Evolutionary conservation across 2,329 filamentous ascomycete species (phyloP), one percentile per base, ranked within the genome.

Genomic region (Bipolaris zeicola): DNA sequence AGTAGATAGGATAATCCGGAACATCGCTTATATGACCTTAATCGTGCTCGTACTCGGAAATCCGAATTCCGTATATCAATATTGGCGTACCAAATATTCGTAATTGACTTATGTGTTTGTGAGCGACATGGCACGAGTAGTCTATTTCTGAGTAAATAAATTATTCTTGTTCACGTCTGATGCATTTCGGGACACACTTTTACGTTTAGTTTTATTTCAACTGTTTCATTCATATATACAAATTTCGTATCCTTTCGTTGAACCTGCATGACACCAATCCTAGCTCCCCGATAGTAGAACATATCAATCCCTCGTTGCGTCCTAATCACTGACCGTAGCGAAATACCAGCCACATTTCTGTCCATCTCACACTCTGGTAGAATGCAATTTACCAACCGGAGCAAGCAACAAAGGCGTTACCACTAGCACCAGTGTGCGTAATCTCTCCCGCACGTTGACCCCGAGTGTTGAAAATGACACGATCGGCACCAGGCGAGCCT

Each of bases 351-450:
- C n/a, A n/a, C 6, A 22, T 11, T 26, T 41, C n/a, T 14, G 14
- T 3, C 6, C 20, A 14, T 41, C 6, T 13, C 13, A 8, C 7
- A 8, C 36, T 38, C 36, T 38, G 5, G 6, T n/a, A 16, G 14
- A 16, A 36, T 36, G 22, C 14, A 2, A 24, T 41, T 6, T 41
- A 41, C 38, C 38, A 41, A 20, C 78, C 77, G 39, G 70, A 71
- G 71, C 88, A 90, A n/a, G 79, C 82, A 53, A 90, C 86, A 75
- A 91, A 91, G 75, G 83, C 79, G 72, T 90, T 87, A 6, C 86
- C 86, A 48, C 81, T 85, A 16, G 88, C 88, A 26, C 88, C 88
- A 20, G 86, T 89, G 68, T 91, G 89, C 0, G 89, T 91, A 60
- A 91, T 89, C 26, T 83, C 78, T 36, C 87, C 88, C 13, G 86